These are phyloP conservation scores for Elsinoe arachidis DNA, from an alignment of 2,329 filamentous ascomycete genomes.

Conservation along the genomic window DNA sequence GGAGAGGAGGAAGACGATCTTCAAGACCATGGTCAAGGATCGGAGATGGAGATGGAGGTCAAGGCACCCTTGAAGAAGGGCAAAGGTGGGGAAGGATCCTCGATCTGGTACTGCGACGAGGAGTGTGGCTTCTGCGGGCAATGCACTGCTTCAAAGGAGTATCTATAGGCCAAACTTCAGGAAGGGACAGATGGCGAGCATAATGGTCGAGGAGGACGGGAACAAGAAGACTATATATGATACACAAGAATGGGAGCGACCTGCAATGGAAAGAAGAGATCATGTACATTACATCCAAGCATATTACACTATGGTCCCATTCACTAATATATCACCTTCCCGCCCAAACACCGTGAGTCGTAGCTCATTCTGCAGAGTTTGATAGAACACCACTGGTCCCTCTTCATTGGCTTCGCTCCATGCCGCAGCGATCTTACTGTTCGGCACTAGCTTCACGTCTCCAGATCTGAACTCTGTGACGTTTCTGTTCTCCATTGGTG, in stretches of 20 bases:
- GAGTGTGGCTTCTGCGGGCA: not conserved
- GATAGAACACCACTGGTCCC: conserved; percentile 1
- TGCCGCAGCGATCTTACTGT: not conserved
- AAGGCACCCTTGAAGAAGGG: no score
- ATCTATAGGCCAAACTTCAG: no score
- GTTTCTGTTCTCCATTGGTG: not conserved
- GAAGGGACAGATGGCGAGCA: no score
- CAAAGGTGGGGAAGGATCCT: not conserved
- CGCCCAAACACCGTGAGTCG: conserved; percentile 4
- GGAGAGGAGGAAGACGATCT: no score
- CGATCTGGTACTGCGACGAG: not conserved
- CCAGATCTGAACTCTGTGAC: conserved; percentile 1
- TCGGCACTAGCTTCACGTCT: not conserved
- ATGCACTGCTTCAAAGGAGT: not conserved
- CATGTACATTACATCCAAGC: not conserved
- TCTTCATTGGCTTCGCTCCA: not conserved
- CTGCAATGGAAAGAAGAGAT: not conserved
- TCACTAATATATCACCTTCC: not conserved
- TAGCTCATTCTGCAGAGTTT: not conserved
- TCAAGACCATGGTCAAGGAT: not conserved
- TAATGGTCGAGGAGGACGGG: no score
- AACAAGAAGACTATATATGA: no score
- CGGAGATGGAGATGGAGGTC: no score
- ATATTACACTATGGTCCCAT: not conserved
- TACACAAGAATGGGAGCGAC: no score